Percentiles rank a stretch among this genome's conserved stretches.
phyloP scores from a whole-genome alignment of 306 rosid species.

The Spatholobus suberectus region DNA sequence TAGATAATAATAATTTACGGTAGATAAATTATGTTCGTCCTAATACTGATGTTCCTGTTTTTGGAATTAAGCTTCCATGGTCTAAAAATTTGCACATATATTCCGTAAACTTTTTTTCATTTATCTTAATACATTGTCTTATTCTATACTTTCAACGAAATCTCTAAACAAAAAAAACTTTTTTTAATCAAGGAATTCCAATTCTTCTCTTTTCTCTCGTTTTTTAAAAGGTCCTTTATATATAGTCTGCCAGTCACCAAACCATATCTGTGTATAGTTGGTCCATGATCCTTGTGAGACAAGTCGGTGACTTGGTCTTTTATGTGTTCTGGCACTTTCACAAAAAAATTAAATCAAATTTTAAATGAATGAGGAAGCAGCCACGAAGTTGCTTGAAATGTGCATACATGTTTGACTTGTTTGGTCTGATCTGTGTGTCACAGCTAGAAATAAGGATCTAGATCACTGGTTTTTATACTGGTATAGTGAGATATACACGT shows the following conservation, averaged over 20 bases:
- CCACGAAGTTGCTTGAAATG: slow-evolving; percentile 36
- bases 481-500: slow-evolving; percentile 21
- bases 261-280: slow-evolving; percentile 25
- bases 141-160: neutral
- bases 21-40: neutral
- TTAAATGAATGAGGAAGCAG: slow-evolving; percentile 16
- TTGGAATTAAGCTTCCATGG: neutral
- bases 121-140: neutral
- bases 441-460: slow-evolving; percentile 43
- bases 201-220: neutral
- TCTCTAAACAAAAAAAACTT: neutral
- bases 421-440: slow-evolving; percentile 31
- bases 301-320: slow-evolving; percentile 56
- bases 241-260: slow-evolving; percentile 20
- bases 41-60: neutral
- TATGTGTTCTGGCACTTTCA: slow-evolving; percentile 28
- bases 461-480: slow-evolving; percentile 5
- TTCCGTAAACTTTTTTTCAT: neutral
- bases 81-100: neutral
- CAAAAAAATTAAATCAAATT: neutral
- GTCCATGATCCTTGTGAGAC: slow-evolving; percentile 44
- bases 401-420: slow-evolving; percentile 43
- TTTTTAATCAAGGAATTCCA: neutral
- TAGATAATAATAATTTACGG: neutral
- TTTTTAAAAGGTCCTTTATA: neutral